Evolutionary conservation across 2,329 filamentous ascomycete species (phyloP).

Genomic region (Alternaria brassicicola): DNA sequence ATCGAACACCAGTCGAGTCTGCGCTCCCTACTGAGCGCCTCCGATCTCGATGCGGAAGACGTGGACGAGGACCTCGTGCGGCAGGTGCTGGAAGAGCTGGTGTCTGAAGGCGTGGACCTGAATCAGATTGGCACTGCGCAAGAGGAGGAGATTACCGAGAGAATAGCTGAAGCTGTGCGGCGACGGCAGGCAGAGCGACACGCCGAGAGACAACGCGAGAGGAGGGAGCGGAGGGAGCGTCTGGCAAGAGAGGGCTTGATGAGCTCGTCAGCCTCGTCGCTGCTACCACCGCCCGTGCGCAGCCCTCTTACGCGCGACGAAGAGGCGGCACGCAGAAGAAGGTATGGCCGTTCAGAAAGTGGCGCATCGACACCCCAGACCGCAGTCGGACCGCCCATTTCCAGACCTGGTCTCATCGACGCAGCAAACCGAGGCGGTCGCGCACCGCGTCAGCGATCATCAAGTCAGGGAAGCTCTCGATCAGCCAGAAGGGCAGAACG

Average conservation of each 20-base stretch:
- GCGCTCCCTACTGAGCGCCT: slow-evolving; percentile 80
- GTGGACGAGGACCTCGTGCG: slow-evolving; percentile 87
- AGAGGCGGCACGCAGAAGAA: slow-evolving; percentile 38
- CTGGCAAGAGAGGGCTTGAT: slow-evolving; percentile 49
- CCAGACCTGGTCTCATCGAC: slow-evolving; percentile 55
- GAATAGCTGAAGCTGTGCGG: slow-evolving; percentile 87
- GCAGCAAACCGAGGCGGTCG: slow-evolving; percentile 44
- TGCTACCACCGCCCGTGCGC: slow-evolving; percentile 31
- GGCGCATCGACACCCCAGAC: slow-evolving; percentile 43
- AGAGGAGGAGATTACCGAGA: slow-evolving; percentile 88
- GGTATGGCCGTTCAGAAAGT: slow-evolving; percentile 45
- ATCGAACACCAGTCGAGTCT: slow-evolving; percentile 91
- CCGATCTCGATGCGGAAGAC: slow-evolving; percentile 75
- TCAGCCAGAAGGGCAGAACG: slow-evolving; percentile 43
- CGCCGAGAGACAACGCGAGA: slow-evolving; percentile 61
- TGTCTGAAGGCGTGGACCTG: slow-evolving; percentile 86
- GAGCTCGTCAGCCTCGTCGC: slow-evolving; percentile 30
- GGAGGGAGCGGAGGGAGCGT: slow-evolving; percentile 42
- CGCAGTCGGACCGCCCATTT: slow-evolving; percentile 51
- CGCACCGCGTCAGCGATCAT: slow-evolving; percentile 51
- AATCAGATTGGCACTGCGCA: slow-evolving; percentile 83
- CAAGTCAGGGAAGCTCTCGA: slow-evolving; percentile 55
- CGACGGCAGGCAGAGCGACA: slow-evolving; percentile 71
- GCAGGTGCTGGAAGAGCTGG: slow-evolving; percentile 85
- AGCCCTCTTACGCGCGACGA: slow-evolving; percentile 40